Conservation (phyloP, 2,329 filamentous ascomycete species). For the Colletotrichum musicola region DNA sequence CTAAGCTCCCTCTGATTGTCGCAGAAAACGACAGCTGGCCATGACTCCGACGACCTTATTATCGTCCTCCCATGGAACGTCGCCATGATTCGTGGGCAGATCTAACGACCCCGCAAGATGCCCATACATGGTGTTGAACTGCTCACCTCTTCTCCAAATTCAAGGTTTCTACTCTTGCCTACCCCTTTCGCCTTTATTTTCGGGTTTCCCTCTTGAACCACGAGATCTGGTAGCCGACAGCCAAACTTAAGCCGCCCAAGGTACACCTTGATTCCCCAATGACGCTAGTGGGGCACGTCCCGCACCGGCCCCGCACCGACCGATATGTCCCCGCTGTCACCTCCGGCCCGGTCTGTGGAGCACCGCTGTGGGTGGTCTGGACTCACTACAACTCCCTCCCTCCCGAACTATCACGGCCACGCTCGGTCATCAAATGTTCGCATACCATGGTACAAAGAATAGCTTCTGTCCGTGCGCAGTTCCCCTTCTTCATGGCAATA, state of each 20-base stretch:
- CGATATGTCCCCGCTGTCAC: conserved; percentile 23
- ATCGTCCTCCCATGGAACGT: not conserved
- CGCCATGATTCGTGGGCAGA: conserved; percentile 16
- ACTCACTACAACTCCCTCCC: not conserved
- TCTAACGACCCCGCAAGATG: conserved; percentile 3
- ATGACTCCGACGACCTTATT: conserved; percentile 8
- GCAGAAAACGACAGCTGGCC: not conserved
- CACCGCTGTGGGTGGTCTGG: not conserved
- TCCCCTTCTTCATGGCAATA: not conserved
- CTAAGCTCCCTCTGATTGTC: conserved; percentile 16
- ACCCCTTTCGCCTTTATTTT: too few relatives aligned
- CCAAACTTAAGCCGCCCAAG: not conserved
- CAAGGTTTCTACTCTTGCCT: not conserved
- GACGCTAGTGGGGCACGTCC: conserved; percentile 1
- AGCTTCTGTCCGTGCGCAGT: not conserved
- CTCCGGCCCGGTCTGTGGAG: conserved; percentile 9
- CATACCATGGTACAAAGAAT: not conserved
- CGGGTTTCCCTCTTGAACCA: not conserved
- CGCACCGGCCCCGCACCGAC: conserved; percentile 17
- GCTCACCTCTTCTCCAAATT: not conserved
- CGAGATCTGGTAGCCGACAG: not conserved
- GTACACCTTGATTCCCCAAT: not conserved
- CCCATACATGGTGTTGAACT: not conserved
- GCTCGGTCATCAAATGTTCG: not conserved
- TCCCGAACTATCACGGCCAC: not conserved